Evolutionary conservation across 2,329 filamentous ascomycete genomes (phyloP).

Genomic region (Colletotrichum destructivum): DNA sequence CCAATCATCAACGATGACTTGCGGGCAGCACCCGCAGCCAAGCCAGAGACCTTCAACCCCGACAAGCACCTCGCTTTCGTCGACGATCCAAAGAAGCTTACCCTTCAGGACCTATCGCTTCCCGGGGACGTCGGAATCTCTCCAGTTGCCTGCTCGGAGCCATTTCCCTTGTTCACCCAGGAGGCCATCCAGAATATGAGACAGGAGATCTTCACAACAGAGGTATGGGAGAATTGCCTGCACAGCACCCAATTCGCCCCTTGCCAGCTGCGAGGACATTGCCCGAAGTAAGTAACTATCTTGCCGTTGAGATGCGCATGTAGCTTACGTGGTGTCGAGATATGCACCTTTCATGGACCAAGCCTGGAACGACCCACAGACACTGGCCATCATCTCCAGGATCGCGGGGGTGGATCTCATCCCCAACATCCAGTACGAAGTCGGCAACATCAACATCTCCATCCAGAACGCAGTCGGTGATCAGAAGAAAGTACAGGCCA

Average conservation of each 20-base stretch:
- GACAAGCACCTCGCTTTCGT: slow-evolving; percentile 69
- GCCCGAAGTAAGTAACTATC: background rate
- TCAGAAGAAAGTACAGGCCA: slow-evolving; percentile 60
- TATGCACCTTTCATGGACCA: slow-evolving; percentile 56
- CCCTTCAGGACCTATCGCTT: slow-evolving; percentile 73
- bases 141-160: slow-evolving; percentile 74
- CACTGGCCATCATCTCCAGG: slow-evolving; percentile 63
- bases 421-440: slow-evolving; percentile 68
- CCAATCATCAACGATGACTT: slow-evolving; percentile 15
- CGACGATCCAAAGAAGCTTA: slow-evolving; percentile 65
- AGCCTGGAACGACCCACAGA: slow-evolving; percentile 59
- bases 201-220: slow-evolving; percentile 71
- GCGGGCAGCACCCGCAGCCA: background rate
- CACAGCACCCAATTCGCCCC: slow-evolving; percentile 58
- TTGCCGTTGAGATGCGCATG: background rate
- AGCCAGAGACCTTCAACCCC: slow-evolving; percentile 62
- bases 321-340: background rate
- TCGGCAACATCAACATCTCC: slow-evolving; percentile 70
- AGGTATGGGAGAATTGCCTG: slow-evolving; percentile 69
- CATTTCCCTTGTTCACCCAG: slow-evolving; percentile 74
- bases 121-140: slow-evolving; percentile 70
- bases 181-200: slow-evolving; percentile 75
- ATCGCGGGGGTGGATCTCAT: slow-evolving; percentile 70
- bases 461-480: slow-evolving; percentile 63
- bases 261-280: slow-evolving; percentile 23